Percentiles rank a stretch among this genome's conserved stretches.
phyloP scores from a whole-genome alignment of 2,329 filamentous ascomycete genomes.

The Colletotrichum sp. region DNA sequence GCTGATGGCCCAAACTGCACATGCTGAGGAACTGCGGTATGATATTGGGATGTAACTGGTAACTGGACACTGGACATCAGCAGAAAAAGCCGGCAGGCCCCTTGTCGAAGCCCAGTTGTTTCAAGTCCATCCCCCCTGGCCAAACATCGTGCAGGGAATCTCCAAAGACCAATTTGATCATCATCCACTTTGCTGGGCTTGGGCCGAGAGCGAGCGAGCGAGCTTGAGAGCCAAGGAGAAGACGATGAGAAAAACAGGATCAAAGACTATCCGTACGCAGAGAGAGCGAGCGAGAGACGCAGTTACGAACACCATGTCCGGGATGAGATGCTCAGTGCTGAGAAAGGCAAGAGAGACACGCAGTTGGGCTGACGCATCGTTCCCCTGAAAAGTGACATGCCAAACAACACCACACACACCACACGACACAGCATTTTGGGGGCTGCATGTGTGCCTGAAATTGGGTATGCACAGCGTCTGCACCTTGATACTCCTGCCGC shows the following conservation, averaged over 20 bases:
- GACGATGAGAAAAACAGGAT: background rate
- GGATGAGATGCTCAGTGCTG: background rate
- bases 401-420: background rate
- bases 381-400: slow-evolving; percentile 1
- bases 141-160: slow-evolving; percentile 4
- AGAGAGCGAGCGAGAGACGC: background rate
- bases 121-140: slow-evolving; percentile 15
- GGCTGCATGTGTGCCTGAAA: slow-evolving; percentile 9
- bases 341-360: background rate
- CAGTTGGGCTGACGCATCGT: background rate
- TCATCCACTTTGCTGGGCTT: background rate
- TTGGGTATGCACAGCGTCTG: background rate
- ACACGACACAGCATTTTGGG: background rate
- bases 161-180: background rate
- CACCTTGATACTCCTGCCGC: background rate
- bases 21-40: background rate
- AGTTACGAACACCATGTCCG: background rate
- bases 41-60: background rate
- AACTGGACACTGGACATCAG: background rate
- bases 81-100: background rate
- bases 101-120: slow-evolving; percentile 16
- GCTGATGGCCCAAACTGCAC: background rate
- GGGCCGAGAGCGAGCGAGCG: background rate
- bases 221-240: background rate
- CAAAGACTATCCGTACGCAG: background rate